Base-by-base conservation (phyloP, 768 basidiomycete genomes). In the Trametes gibbosa region DNA sequence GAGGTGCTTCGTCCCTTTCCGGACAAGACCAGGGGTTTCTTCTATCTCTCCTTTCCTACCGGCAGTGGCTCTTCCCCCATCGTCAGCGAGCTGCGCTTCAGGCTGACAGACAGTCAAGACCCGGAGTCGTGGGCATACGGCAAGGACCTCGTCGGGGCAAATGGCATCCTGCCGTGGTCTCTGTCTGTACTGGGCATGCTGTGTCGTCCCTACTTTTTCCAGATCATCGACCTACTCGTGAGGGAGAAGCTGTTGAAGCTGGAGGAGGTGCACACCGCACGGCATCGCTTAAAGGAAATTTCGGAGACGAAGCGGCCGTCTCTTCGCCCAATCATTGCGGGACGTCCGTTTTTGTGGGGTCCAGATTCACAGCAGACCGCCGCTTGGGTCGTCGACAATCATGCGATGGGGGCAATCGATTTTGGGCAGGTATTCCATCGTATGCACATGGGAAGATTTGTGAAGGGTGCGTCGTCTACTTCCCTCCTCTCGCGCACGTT, bases 11-110 rank as follows among this genome's bases (percentile, higher is more conserved):
- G 13, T 2, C 43, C 32, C 17, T 56, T 56, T 19, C 55, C 55
- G 10, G 23, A 29, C 6, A 32, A 45, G 9, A 56, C 55, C 24
- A 35, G 35, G n/a, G 55, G 55, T 17, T 56, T 56, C 55, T 56
- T 56, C 46, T 56, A 56, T 47, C 37, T 21, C 35, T 5, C 14
- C 8, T 14, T 12, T 21, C 47, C 13, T n/a, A 14, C 21, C 1
- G 29, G 29, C 29, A 10, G 29, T 4, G 10, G 29, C 29, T 6
- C 29, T 14, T 32, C 29, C 17, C 9, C 23, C 5, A n/a, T 56
- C 23, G 21, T 19, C 16, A 34, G 32, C 35, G 55, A 48, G 27
- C 14, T 56, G 8, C 55, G 55, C 17, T 56, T 56, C 47, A 46
- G 55, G 24, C 37, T 56, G 23, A 39, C 35, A 16, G n/a, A 48